Base-by-base conservation (phyloP, 352 stramenopile species). In the Phytophthora tubulina region DNA sequence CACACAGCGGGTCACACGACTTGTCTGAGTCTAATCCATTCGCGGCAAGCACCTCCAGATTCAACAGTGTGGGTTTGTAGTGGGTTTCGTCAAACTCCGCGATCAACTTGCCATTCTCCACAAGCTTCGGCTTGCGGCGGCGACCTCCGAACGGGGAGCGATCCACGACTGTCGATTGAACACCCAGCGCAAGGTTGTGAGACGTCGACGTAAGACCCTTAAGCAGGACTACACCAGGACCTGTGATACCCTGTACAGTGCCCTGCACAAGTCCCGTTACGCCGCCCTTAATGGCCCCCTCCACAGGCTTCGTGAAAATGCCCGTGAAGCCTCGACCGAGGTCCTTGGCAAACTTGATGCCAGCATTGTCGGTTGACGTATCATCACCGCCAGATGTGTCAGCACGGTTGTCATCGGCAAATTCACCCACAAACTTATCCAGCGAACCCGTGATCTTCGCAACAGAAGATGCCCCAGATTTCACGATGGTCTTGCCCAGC, bases 381-480 rank as follows among this genome's bases (percentile, higher is more conserved):
- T 84, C 73, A 7, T 82, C 70, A 30, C 38, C 53, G 48, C 38
- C 53, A 41, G 50, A 46, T 50, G 61, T 36, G 10, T 63, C 54
- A 3, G 54, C 31, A 21, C 82, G 81, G 2, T 79, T 82, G 38
- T 92, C 79, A 45, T 93, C 79, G 2, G 86, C 66, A 67, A 96
- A 92, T 44, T 95, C 86, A 10, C 86, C 85, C 8, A 96, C 88
- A 70, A 96, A 93, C 54, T 86, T 89, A 54, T 96, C 89, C 15
- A 96, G 74, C n/a, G 88, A 93, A 7, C 89, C 89, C 1, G 89
- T 95, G 39, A 96, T 92, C 68, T 95, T 96, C 13, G 88, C 86
- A 21, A 95, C 63, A 0, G 86, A 93, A 15, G 85, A 92, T 8
- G 85, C 86, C 45, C 86, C 82, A 1, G 86, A 91, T 36, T 89